These are phyloP conservation scores for Diaporthe nobilis DNA, from an alignment of 2,329 filamentous ascomycete species.

Conservation along the genomic window DNA sequence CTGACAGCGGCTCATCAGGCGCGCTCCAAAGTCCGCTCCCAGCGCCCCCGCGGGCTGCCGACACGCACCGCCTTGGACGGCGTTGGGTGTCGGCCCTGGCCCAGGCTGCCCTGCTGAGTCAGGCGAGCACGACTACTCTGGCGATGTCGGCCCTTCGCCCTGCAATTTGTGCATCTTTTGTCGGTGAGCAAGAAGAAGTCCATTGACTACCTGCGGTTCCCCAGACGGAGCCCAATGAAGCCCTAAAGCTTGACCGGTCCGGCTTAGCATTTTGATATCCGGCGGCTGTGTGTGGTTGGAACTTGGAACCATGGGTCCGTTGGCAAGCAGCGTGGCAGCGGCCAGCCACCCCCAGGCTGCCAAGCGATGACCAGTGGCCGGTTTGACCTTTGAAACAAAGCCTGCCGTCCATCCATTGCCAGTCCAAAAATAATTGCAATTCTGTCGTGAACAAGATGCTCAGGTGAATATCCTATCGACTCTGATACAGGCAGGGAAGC, in stretches of 20 bases:
- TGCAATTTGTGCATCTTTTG: constrained; percentile 11
- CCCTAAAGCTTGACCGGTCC: constrained; percentile 25
- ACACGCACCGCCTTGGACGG: background rate
- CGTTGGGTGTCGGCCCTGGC: constrained; percentile 12
- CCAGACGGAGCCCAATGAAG: constrained; percentile 17
- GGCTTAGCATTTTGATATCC: constrained; percentile 32
- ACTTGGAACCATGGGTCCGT: constrained; percentile 17
- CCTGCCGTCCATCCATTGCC: constrained; percentile 11
- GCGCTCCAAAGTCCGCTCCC: constrained; percentile 13
- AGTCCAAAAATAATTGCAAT: constrained; percentile 32
- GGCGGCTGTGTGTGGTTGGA: constrained; percentile 31
- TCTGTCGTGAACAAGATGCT: background rate
- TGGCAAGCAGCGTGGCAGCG: constrained; percentile 33
- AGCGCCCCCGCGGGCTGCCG: constrained; percentile 14
- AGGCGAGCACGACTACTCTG: constrained; percentile 23
- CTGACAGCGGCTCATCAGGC: constrained; percentile 16
- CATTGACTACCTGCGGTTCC: background rate
- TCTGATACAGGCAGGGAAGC: background rate
- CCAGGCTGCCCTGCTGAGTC: constrained; percentile 30
- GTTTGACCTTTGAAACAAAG: constrained; percentile 41
- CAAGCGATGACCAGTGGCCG: constrained; percentile 38
- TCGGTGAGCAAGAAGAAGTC: constrained; percentile 25
- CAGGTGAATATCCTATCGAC: background rate
- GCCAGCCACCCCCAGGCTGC: constrained; percentile 28
- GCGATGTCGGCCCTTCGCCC: constrained; percentile 21